Percentiles rank a stretch among this genome's conserved stretches.
Evolutionary conservation across 306 rosid species (phyloP).

Genomic region (Phaseolus lunatus): DNA sequence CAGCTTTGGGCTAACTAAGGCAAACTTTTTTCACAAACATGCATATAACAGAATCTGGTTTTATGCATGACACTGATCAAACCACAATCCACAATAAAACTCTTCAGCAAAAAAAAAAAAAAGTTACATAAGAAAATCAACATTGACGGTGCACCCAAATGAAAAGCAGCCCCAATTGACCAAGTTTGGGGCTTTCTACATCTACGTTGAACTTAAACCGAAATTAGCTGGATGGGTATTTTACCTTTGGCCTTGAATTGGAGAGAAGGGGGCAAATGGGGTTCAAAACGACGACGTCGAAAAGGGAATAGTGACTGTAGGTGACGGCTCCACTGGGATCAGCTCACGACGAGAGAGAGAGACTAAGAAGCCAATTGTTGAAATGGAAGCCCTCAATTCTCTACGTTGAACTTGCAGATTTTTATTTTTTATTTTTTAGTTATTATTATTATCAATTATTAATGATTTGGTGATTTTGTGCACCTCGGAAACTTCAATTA

Average conservation of each 20-base stretch:
- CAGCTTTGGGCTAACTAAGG: background rate
- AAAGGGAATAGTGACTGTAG: background rate
- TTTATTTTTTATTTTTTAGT: background rate
- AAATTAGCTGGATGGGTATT: constrained; percentile 20
- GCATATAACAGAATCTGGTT: background rate
- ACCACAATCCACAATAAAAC: constrained; percentile 28
- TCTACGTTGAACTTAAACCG: background rate
- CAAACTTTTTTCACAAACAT: too few relatives aligned
- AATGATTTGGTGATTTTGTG: background rate
- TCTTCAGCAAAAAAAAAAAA: background rate
- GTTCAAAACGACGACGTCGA: background rate
- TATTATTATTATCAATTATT: background rate
- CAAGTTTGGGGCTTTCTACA: constrained; percentile 17
- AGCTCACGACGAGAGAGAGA: background rate
- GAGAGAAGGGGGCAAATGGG: constrained; percentile 12
- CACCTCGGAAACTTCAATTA: background rate
- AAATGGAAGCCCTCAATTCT: constrained; percentile 14
- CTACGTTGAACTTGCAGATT: background rate
- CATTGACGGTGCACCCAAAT: constrained; percentile 13
- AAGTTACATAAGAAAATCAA: background rate
- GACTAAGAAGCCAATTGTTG: background rate
- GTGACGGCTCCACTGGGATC: constrained; percentile 26
- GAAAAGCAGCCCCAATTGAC: constrained; percentile 17
- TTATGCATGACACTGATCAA: constrained; percentile 14
- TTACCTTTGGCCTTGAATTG: constrained; percentile 28